Base-by-base conservation (phyloP, 2,329 filamentous ascomycete species). In the Trichophyton schoenleinii region DNA sequence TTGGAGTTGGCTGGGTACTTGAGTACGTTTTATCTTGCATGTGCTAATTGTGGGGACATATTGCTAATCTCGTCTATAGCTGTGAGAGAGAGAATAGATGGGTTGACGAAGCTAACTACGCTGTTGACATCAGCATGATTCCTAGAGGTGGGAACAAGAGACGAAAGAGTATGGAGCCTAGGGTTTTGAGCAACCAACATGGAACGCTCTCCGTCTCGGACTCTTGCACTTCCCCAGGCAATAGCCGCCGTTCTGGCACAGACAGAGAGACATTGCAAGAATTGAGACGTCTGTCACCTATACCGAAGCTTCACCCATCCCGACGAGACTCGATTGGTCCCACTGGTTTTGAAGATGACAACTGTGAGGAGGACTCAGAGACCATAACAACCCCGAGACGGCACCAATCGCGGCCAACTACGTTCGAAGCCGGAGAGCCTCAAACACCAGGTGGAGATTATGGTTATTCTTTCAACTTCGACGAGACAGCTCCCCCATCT, bases 1-100 rank as follows among this genome's bases (percentile, higher is more conserved):
- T 96, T 61, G 90, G 90, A 58, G 87, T 95, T 55, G 86, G 85
- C 66, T 96, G 90, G 89, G 87, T 94, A 60, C 80, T 95, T 64
- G 89, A 95, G 87, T 90, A 82, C 81, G 86, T 83, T 31, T 62
- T 34, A 36, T 15, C 49, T 31, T 11, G 11, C 22, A n/a, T 53
- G 8, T 53, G n/a, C 7, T 13, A 11, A n/a, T 44, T 44, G 28
- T 25, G 9, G 5, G 9, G 9, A 15, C 13, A 15, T 25, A 8
- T 57, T 60, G 46, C 62, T 66, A 63, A 67, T n/a, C 49, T 28
- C 18, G 31, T 34, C 2, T 36, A 25, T 55, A 89, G 87, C 67
- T 92, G 88, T 67, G 87, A 92, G 71, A 80, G 86, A 13, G 83
- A 88, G 68, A 87, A 87, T 64, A 78, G 83, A 70, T 91, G 88